Percentiles rank a stretch among this genome's conserved stretches.
Conservation (phyloP, 306 rosid species). For the Aeschynomene evenia region DNA sequence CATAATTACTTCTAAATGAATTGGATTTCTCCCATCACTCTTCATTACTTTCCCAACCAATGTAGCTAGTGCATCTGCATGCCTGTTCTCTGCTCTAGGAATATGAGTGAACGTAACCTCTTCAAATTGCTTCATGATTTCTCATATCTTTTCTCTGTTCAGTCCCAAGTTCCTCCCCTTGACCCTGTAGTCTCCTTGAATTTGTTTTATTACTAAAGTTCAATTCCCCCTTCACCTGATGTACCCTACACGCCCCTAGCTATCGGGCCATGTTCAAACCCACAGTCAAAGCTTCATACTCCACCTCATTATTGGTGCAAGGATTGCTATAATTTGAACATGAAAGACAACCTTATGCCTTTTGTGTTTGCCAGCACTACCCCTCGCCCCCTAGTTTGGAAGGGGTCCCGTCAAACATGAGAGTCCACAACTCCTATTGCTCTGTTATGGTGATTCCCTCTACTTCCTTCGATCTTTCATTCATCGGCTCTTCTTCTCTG, state of each 20-base stretch:
- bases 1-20: no score
- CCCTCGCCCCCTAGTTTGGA: background rate
- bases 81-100: no score
- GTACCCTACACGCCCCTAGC: background rate
- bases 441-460: no score
- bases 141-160: background rate
- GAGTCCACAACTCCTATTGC: no score
- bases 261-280: background rate
- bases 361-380: background rate
- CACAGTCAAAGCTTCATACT: background rate
- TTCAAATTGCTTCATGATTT: background rate
- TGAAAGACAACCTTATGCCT: background rate
- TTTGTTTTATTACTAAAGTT: background rate
- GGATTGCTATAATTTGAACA: background rate
- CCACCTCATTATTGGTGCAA: background rate
- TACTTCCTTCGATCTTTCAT: no score
- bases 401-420: background rate
- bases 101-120: background rate
- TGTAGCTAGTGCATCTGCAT: no score
- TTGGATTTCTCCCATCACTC: accelerated
- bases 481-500: no score
- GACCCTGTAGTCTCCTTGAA: background rate
- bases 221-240: background rate
- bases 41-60: background rate
- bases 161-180: background rate